Evolutionary conservation across 805 yeast genomes (phyloP), one percentile per base, ranked within the genome.

Genomic region (Kazachstania kunashirensis): DNA sequence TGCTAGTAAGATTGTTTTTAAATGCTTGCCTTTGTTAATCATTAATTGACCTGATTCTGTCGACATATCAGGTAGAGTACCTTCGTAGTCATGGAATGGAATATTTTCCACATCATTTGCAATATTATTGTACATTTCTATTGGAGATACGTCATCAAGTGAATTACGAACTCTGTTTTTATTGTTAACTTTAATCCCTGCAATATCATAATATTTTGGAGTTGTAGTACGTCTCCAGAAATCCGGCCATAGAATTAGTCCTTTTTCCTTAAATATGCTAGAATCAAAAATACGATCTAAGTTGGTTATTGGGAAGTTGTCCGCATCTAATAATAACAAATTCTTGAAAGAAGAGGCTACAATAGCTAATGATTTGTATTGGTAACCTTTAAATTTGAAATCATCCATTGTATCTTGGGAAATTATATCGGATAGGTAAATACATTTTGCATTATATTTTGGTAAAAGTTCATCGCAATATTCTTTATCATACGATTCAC

Each of bases 161-260:
- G 50, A 45, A 34, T 52, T 47, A 57, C 73, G 42, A 40, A 62
- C 62, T 16, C 57, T 63, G 36, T 46, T 62, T 39, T 44, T 62
- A 31, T 52, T 48, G 20, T 71, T 68, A 1, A 75, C 62, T 34
- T 61, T 46, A 11, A 75, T 62, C 2, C 75, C 82, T 0, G 84
- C 84, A 45, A 84, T 75, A 21, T 73, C 71, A 57, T 80, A 84
- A 49, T 71, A 79, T 26, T 62, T 61, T 5, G 95, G 94, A 1
- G 83, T 73, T 1, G 88, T 82, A 6, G 88, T 76, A 45, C 95
- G 69, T 56, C 79, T 73, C 95, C 95, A 84, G 56, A 77, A 84
- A 58, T 84, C 95, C 2, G 94, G 94, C 89, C 94, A 84, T 18
- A 76, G 55, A 18, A 77, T 59, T 54, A 74, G 59, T 40, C 78